Percentiles rank a stretch among this genome's conserved stretches.
Conservation (phyloP, 345 rosid species). For the Citrus cavaleriei region DNA sequence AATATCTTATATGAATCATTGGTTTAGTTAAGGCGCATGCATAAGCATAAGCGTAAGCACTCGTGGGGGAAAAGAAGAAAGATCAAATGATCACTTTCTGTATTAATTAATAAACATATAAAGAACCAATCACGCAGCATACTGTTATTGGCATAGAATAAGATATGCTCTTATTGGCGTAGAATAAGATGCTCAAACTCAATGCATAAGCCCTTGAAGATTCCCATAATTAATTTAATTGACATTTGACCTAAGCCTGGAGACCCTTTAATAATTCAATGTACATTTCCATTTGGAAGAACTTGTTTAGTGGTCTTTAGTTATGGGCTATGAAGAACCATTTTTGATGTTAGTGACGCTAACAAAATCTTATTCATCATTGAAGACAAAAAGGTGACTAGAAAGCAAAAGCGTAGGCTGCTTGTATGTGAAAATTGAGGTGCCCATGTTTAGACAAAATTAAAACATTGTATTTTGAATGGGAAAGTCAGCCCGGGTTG, state of each 20-base stretch:
- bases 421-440: neutral
- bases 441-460: neutral
- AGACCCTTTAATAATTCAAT: neutral
- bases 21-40: neutral
- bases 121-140: neutral
- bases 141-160: neutral
- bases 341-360: neutral
- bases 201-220: neutral
- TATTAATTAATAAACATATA: no score
- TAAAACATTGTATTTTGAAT: neutral
- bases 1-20: neutral
- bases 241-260: neutral
- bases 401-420: neutral
- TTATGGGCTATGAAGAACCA: neutral
- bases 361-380: neutral
- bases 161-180: neutral
- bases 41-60: neutral
- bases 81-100: neutral
- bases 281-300: neutral
- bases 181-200: neutral
- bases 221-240: neutral
- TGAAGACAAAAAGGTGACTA: neutral
- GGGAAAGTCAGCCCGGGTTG: neutral
- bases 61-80: neutral
- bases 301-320: neutral